Conservation (phyloP, 2,329 filamentous ascomycete genomes). For the Zopfia rhizophila region DNA sequence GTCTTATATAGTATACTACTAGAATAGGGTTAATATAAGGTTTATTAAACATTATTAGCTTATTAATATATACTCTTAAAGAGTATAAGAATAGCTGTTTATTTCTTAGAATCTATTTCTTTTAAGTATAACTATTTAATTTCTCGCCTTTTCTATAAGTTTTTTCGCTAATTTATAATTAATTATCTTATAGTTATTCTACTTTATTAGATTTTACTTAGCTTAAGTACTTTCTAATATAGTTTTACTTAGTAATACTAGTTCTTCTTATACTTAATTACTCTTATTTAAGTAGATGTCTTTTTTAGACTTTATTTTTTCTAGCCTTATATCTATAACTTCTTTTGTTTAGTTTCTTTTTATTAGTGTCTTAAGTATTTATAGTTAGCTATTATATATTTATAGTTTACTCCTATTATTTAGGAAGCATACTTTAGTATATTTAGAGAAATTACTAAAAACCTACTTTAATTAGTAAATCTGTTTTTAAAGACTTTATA, state of each 20-base stretch:
- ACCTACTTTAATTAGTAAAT: conserved; percentile 23
- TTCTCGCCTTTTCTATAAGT: conserved; percentile 6
- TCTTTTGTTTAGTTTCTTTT: conserved; percentile 14
- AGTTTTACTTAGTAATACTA: conserved; percentile 15
- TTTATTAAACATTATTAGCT: too few relatives aligned
- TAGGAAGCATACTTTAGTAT: conserved; percentile 18
- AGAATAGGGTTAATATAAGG: too few relatives aligned
- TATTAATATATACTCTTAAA: too few relatives aligned
- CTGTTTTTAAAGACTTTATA: neutral
- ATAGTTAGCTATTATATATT: conserved; percentile 15
- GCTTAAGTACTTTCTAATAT: conserved; percentile 18
- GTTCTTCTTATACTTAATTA: conserved; percentile 12
- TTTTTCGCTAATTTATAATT: too few relatives aligned
- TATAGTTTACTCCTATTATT: conserved; percentile 22
- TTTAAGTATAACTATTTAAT: conserved; percentile 5
- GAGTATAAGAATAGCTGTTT: conserved; percentile 17
- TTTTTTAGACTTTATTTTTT: conserved; percentile 19
- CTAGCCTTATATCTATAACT: conserved; percentile 16
- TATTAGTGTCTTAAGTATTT: conserved; percentile 17
- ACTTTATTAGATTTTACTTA: too few relatives aligned
- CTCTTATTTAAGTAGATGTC: conserved; percentile 17
- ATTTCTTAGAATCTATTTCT: conserved; percentile 6
- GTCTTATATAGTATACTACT: too few relatives aligned
- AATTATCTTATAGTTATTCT: too few relatives aligned
- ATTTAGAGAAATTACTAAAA: conserved; percentile 18